Percentiles rank a stretch among this genome's conserved stretches.
Evolutionary conservation across 164 flowering plant species (phyloP).

Genomic region (Umbellularia californica): DNA sequence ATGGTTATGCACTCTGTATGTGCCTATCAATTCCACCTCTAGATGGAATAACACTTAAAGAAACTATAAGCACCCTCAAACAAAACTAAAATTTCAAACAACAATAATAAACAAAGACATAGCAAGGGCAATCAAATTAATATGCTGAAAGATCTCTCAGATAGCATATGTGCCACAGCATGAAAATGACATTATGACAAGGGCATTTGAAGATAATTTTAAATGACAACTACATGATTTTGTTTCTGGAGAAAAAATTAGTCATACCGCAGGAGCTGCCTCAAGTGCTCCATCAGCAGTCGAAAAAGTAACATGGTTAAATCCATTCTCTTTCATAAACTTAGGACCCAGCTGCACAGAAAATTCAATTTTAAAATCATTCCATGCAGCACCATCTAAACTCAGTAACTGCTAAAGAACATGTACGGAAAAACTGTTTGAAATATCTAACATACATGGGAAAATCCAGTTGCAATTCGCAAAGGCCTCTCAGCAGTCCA

Average conservation of each 20-base stretch:
- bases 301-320: slow-evolving; percentile 75
- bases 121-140: slow-evolving; percentile 2
- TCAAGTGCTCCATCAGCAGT: slow-evolving; percentile 98
- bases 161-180: not conserved
- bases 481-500: slow-evolving; percentile 94
- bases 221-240: not conserved
- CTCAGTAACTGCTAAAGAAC: slow-evolving; percentile 1
- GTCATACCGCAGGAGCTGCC: slow-evolving; percentile 87
- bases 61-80: no score
- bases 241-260: not conserved
- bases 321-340: slow-evolving; percentile 76
- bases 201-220: not conserved
- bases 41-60: no score
- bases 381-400: slow-evolving; percentile 1
- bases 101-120: not conserved
- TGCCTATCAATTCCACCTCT: no score
- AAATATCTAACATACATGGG: slow-evolving; percentile 50
- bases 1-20: no score
- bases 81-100: no score
- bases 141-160: not conserved
- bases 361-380: not conserved
- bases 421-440: not conserved
- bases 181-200: not conserved
- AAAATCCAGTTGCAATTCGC: slow-evolving; percentile 90
- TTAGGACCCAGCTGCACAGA: slow-evolving; percentile 73